Conservation (phyloP, 2,329 filamentous ascomycete species). For the Clarireedia homoeocarpa region DNA sequence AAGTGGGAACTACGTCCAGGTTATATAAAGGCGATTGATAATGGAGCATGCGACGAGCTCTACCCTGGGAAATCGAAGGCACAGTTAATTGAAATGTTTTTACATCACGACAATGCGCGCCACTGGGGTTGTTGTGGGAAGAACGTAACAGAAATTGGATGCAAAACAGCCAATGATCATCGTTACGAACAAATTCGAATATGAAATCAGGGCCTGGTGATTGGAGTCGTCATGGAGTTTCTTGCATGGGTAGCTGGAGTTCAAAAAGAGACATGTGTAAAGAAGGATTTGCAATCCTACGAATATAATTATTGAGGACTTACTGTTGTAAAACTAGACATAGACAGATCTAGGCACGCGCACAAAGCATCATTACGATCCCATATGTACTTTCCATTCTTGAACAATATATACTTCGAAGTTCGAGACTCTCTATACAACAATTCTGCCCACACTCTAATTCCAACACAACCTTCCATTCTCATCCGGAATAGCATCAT, state of each 20-base stretch:
- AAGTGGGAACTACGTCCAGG: not conserved
- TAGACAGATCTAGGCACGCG: too few species aligned
- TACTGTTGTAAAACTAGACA: too few species aligned
- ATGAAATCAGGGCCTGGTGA: too few species aligned
- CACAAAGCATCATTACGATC: not conserved
- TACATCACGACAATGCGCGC: too few species aligned
- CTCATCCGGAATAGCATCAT: slow-evolving; percentile 3
- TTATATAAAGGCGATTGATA: not conserved
- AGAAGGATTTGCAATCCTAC: too few species aligned
- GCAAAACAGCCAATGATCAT: not conserved
- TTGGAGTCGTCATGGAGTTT: too few species aligned
- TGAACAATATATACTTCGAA: not conserved
- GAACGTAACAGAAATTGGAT: not conserved
- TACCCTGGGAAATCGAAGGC: too few species aligned
- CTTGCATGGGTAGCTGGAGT: too few species aligned
- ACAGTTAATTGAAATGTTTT: too few species aligned
- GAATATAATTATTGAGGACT: too few species aligned
- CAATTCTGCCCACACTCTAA: not conserved
- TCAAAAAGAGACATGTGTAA: too few species aligned
- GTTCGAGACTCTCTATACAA: not conserved
- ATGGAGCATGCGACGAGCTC: not conserved
- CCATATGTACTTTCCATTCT: not conserved
- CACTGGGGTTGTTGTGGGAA: not conserved
- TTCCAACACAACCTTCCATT: slow-evolving; percentile 7
- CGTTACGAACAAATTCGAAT: not conserved